Conservation (phyloP, 2,329 filamentous ascomycete genomes). For the Trichoderma brevicompactum region DNA sequence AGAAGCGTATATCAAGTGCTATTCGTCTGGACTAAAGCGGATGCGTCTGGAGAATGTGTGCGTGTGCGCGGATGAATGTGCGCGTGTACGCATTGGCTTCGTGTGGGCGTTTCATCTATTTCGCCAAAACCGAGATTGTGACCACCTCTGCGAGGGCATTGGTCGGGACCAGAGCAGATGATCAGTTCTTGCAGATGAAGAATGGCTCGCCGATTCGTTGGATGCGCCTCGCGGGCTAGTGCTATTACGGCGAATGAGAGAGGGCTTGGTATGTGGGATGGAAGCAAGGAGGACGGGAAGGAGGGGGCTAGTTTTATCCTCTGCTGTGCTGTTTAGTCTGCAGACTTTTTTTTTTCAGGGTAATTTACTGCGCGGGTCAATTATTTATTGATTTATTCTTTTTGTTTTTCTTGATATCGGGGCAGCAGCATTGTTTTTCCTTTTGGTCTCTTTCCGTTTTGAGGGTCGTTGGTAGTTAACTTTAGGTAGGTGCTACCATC, state of each 20-base stretch:
- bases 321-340: too few species aligned
- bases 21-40: slow-evolving; percentile 15
- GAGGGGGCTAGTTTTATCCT: too few species aligned
- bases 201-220: slow-evolving; percentile 20
- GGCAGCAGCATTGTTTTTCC: background rate
- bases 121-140: slow-evolving; percentile 19
- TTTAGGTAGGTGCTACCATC: background rate
- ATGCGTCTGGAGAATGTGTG: slow-evolving; percentile 6
- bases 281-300: background rate
- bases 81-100: slow-evolving; percentile 12
- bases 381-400: background rate
- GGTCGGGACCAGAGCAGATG: slow-evolving; percentile 22
- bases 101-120: slow-evolving; percentile 22
- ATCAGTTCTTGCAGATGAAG: slow-evolving; percentile 28
- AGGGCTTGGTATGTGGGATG: background rate
- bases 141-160: slow-evolving; percentile 10
- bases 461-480: background rate
- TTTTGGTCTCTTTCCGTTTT: background rate
- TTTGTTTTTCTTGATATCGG: background rate
- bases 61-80: background rate
- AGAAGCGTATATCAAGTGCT: background rate
- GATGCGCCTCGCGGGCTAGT: slow-evolving; percentile 15
- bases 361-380: background rate
- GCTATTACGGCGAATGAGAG: slow-evolving; percentile 20
- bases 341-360: too few species aligned